Base-by-base conservation (phyloP, 2,329 filamentous ascomycete species). In the Monosporascus sp. region DNA sequence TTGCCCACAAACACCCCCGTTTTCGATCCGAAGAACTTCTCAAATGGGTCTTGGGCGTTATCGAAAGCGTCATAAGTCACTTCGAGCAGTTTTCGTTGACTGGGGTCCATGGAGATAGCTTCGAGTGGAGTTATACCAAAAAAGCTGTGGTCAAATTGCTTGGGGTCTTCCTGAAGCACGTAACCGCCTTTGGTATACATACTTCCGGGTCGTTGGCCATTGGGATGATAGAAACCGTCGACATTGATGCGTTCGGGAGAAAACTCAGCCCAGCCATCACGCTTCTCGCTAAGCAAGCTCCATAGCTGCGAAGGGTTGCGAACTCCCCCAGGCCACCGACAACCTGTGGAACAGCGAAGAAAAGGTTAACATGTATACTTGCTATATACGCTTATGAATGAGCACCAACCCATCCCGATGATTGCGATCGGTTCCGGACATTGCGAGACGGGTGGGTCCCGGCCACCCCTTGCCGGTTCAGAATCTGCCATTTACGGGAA, bases 131-230 rank as follows among this genome's bases (percentile, higher is more conserved):
- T 64, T 14, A 73, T 69, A 0, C 61, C 61, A 51, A 75, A 75
- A 56, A 74, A 73, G 0, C 64, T 54, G 1, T 66, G 68, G 52
- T 75, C 72, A 44, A 73, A 73, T 0, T 56, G 56, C 1, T 60
- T 63, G 0, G 65, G 50, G 41, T 73, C 67, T 17, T 68, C 61
- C 1, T 59, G 48, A 11, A 70, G 56, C 26, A 70, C 61, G 47
- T 66, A 59, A 0, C 56, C 66, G 52, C 55, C 52, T 11, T 24
- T 20, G 2, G 48, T 46, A 3, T n/a, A n/a, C 34, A 52, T 34
- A 38, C 24, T 50, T 16, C 55, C 55, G 2, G 52, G 55, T 2
- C 51, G 44, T 2, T 54, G 36, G 8, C 17, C 52, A 31, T 52
- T 50, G 22, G 41, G 55, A 22, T 57, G 55, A 19, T 52, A 52